phyloP scores from a whole-genome alignment of 2,329 filamentous ascomycete species.

The Ciborinia camelliae region DNA sequence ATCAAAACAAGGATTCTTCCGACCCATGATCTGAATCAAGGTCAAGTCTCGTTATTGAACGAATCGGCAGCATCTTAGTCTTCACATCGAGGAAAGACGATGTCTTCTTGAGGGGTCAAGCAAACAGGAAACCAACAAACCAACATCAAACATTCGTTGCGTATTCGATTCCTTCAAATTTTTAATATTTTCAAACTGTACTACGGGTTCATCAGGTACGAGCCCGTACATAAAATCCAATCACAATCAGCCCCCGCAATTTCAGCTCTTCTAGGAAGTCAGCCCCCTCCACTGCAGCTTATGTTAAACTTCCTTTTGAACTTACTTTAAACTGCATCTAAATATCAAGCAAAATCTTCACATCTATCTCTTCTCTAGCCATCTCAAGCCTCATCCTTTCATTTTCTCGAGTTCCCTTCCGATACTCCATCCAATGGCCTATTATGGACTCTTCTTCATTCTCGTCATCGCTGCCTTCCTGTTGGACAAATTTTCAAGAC shows the following conservation, averaged over 20 bases:
- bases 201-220: background rate
- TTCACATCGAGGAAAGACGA: no score
- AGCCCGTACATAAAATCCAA: background rate
- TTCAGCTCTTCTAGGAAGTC: background rate
- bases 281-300: slow-evolving; percentile 8
- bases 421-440: background rate
- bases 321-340: background rate
- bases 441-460: background rate
- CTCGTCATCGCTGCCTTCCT: background rate
- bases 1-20: slow-evolving; percentile 1
- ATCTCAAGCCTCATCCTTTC: background rate
- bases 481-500: background rate
- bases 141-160: no score
- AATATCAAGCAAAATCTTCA: slow-evolving; percentile 1
- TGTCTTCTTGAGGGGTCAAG: no score
- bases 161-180: no score
- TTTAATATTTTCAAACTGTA: background rate
- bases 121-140: no score
- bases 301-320: background rate
- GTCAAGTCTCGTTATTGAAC: slow-evolving; percentile 14
- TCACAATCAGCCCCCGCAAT: background rate
- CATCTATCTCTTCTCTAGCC: background rate
- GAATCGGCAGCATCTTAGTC: slow-evolving; percentile 2
- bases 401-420: background rate
- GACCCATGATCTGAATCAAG: slow-evolving; percentile 15